Percentiles rank a stretch among this genome's conserved stretches.
phyloP scores from a whole-genome alignment of 2,329 filamentous ascomycete species.

The Rhinocladiella similis region DNA sequence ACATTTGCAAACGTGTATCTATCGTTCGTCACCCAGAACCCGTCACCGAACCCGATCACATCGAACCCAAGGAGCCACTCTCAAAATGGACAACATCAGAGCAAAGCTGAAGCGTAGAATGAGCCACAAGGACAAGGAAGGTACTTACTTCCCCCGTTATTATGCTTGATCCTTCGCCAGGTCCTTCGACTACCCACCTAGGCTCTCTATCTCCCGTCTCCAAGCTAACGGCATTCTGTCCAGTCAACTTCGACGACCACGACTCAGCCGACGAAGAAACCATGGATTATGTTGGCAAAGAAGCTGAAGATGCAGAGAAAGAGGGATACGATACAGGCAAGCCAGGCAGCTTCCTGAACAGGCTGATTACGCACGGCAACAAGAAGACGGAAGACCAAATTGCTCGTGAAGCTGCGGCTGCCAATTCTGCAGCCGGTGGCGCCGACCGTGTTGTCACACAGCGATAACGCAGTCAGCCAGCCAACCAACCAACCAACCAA shows the following conservation, averaged over 20 bases:
- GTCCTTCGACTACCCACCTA: no score
- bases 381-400: slow-evolving; percentile 29
- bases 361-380: slow-evolving; percentile 30
- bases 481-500: no score
- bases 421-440: slow-evolving; percentile 10
- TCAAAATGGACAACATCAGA: slow-evolving; percentile 24
- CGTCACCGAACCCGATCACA: not conserved
- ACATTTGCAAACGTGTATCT: not conserved
- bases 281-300: slow-evolving; percentile 22
- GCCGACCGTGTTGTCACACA: slow-evolving; percentile 16
- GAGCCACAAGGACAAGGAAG: slow-evolving; percentile 28
- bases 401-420: slow-evolving; percentile 19
- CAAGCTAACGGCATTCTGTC: not conserved
- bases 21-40: not conserved
- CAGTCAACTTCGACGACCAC: slow-evolving; percentile 27
- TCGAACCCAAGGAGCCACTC: not conserved
- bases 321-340: slow-evolving; percentile 23
- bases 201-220: not conserved
- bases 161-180: not conserved
- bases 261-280: slow-evolving; percentile 30
- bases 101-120: slow-evolving; percentile 28
- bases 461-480: slow-evolving; percentile 1
- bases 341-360: slow-evolving; percentile 28
- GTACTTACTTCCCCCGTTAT: slow-evolving; percentile 14
- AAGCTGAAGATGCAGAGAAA: slow-evolving; percentile 27